Conservation (phyloP, 257 asterid genomes). For the Jaltomata sinuosa region DNA sequence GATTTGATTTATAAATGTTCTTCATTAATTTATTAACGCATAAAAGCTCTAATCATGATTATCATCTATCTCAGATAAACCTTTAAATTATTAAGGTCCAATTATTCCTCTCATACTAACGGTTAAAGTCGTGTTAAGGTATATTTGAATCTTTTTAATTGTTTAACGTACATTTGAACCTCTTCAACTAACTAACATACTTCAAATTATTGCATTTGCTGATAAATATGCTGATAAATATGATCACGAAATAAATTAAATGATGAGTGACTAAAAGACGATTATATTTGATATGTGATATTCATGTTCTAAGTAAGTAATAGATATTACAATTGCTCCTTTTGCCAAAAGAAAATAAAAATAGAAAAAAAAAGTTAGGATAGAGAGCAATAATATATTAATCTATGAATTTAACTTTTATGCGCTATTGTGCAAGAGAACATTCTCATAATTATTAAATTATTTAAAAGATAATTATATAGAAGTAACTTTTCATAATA, state of each 20-base stretch:
- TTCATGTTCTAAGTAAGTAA: neutral
- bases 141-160: neutral
- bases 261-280: neutral
- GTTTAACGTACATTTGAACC: neutral
- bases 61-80: too few species aligned
- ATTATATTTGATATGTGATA: neutral
- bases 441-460: too few species aligned
- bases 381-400: neutral
- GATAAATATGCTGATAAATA: neutral
- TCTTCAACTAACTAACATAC: neutral
- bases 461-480: too few species aligned
- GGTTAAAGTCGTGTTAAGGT: too few species aligned
- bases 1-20: neutral
- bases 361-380: neutral
- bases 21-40: neutral
- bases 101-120: too few species aligned
- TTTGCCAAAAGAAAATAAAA: neutral
- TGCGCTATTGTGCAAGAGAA: neutral
- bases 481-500: too few species aligned
- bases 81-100: too few species aligned
- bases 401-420: too few species aligned
- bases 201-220: neutral
- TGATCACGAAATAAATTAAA: neutral
- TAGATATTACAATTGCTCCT: neutral
- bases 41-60: neutral